phyloP scores from a whole-genome alignment of 257 asterid species.

The Jacaranda copaia region DNA sequence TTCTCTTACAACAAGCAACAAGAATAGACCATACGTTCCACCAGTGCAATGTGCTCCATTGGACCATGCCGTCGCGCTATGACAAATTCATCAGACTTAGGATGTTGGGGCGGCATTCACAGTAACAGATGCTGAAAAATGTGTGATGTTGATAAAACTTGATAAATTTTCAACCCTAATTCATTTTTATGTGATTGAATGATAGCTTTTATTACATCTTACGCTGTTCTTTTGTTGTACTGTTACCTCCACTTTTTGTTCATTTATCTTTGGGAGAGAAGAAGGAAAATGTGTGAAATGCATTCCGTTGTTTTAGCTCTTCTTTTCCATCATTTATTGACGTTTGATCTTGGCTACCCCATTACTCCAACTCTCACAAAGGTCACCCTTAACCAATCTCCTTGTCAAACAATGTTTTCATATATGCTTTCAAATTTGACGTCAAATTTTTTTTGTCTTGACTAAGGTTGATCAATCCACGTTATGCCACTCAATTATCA shows the following conservation, averaged over 20 bases:
- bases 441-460: too few species aligned
- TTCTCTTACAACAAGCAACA: constrained; percentile 32
- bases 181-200: constrained; percentile 28
- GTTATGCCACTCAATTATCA: too few species aligned
- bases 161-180: constrained; percentile 26
- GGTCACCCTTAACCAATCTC: background rate
- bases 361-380: background rate
- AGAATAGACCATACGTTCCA: constrained; percentile 22
- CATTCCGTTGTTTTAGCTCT: background rate
- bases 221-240: background rate
- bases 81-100: constrained; percentile 8
- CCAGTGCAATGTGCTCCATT: constrained; percentile 24
- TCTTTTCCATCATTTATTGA: background rate
- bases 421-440: background rate
- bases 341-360: background rate
- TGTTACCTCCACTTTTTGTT: background rate
- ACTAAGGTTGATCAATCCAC: too few species aligned
- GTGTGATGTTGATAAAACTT: constrained; percentile 17
- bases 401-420: background rate
- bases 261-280: background rate
- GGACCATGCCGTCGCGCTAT: background rate
- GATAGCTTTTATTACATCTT: constrained; percentile 8
- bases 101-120: constrained; percentile 2
- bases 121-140: constrained; percentile 26
- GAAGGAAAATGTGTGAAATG: background rate